Base-by-base conservation (phyloP, 2,329 filamentous ascomycete genomes). In the Graphiopsis chlorocephala region DNA sequence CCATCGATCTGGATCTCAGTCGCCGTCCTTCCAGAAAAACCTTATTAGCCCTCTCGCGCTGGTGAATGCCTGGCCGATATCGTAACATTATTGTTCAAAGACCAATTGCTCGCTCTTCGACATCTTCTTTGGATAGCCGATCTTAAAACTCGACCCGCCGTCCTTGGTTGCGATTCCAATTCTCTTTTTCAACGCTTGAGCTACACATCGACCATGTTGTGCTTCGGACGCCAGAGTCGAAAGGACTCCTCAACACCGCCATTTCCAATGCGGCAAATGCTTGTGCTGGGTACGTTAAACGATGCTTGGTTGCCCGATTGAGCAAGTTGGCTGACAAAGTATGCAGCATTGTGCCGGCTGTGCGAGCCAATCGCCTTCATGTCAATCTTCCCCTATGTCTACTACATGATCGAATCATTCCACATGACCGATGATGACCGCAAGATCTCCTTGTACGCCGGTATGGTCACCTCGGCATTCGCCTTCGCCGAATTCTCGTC, bases 351-450 rank as follows among this genome's bases (percentile, higher is more conserved):
- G 74, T 97, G 93, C 80, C 90, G 95, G 75, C 94, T 99, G 82
- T 97, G 93, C 83, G 95, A 99, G 77, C 95, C 95, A 61, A 98
- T 99, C 78, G 95, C 95, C 6, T 98, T 99, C 84, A 98, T 97
- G 92, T 97, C 93, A 62, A 97, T 98, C 72, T 98, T 99, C 76
- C 95, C 95, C 1, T 99, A 98, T 78, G 93, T 96, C 72, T 98
- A 97, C 82, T 94, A 91, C 82, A 98, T 99, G 95, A 90, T 98
- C 71, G 85, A 93, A 73, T 92, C 93, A 67, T 98, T 98, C 79
- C 84, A 91, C 73, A 89, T 97, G 75, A 91, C 93, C 68, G 83
- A 91, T 55, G 88, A 93, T 74, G 83, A 90, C 68, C 88, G 85
- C 72, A 88, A 90, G 75, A 96, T 97, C 71, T 91, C 93, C 15